Conservation (phyloP, 176 grass and related monocot genomes). For the Triticum timopheevii region DNA sequence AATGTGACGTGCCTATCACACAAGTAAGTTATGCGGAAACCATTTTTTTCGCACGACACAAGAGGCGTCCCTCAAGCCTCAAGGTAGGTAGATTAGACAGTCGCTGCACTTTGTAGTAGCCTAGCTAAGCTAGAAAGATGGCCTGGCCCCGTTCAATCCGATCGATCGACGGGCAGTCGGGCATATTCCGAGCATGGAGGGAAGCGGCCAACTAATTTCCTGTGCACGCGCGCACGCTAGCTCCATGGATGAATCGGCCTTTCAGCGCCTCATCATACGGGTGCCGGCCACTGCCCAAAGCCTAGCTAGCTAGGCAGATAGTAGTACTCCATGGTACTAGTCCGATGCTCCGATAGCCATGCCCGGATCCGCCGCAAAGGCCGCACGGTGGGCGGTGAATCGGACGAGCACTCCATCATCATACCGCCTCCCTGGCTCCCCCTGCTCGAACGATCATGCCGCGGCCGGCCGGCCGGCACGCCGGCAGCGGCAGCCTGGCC, state of each 20-base stretch:
- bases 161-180: too few relatives aligned
- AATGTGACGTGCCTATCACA: too few relatives aligned
- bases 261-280: background rate
- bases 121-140: too few relatives aligned
- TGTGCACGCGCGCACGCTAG: background rate
- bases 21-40: too few relatives aligned
- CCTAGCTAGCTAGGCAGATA: background rate
- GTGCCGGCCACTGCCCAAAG: background rate
- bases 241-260: background rate
- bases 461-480: background rate
- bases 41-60: too few relatives aligned
- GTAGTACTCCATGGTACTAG: background rate
- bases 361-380: background rate
- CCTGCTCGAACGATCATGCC: background rate
- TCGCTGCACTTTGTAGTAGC: too few relatives aligned
- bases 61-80: too few relatives aligned
- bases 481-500: background rate
- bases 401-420: background rate
- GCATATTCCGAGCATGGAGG: too few relatives aligned
- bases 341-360: background rate
- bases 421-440: background rate
- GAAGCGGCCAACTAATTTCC: too few relatives aligned
- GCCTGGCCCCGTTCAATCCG: too few relatives aligned
- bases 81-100: too few relatives aligned
- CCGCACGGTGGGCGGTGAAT: slow-evolving; percentile 1